Base-by-base conservation (phyloP, 2,329 filamentous ascomycete species). In the Fusarium subtropicale region DNA sequence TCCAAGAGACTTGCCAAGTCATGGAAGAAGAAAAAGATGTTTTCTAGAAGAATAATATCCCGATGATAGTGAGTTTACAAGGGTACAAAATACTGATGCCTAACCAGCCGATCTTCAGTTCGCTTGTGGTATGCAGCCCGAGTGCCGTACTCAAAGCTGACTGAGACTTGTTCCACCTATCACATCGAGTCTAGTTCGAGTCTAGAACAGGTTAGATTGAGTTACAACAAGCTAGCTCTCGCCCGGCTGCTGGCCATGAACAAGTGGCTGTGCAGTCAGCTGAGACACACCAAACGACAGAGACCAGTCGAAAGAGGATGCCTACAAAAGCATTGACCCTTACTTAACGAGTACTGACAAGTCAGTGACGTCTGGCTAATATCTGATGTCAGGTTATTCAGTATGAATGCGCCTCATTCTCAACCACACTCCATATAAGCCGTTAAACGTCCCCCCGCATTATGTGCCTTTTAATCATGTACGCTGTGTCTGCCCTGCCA, bases 261-360 rank as follows among this genome's bases (percentile, higher is more conserved):
- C n/a, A 10, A 10, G 64, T 66, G 64, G 64, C 64, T 57, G 57
- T 50, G 57, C 39, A 26, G 59, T 68, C 64, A 65, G 59, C 64
- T 68, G 64, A 56, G 45, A 22, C 44, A 33, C 26, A n/a, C 38
- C 36, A 34, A 55, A 12, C 16, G 7, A 18, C 30, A 11, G 18
- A 33, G 24, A 56, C 42, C 51, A 67, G 41, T 46, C 28, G 48
- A 68, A 64, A 30, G 34, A 15, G 50, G 53, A 46, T 60, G 59
- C 65, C 64, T 60, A 26, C 24, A n/a, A 33, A 30, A 24, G 26
- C 38, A 24, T 20, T 47, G 22, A 34, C 50, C 36, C 34, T 45
- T 5, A 12, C 28, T 30, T 11, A 30, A 12, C 28, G 28, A 12
- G 11, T 6, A 30, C 30, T 28, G n/a, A 41, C 5, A 28, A 18